Evolutionary conservation across 306 rosid genomes (phyloP), one percentile per base, ranked within the genome.

Genomic region (Lagenaria siceraria): DNA sequence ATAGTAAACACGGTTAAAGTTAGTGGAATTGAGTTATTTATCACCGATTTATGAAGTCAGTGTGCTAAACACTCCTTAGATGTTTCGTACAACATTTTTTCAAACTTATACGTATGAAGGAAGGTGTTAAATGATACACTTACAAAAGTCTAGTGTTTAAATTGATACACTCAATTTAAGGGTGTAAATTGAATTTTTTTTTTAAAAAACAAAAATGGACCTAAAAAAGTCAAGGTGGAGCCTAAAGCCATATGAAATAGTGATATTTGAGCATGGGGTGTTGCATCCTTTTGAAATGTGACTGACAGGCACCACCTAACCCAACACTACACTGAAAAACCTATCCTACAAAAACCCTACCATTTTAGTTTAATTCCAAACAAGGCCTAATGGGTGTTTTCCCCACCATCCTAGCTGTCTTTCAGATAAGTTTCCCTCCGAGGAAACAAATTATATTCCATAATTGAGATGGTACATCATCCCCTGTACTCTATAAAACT

Each of bases 201-300:
- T 9, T 9, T 2, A 5, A 15, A 4, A 51, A 15, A 49, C 1
- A 46, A 70, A 48, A 10, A 11, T 17, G 42, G 49, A 22, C 59
- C 29, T 40, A 71, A 79, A 84, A 51, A 77, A 69, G 80, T 71
- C 70, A 78, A 80, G 81, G 53, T 19, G 90, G 90, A 73, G 90
- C 90, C 62, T 81, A 2, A 86, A 83, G 52, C 18, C 85, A 69
- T 76, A 74, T 78, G 77, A 78, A 53, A 36, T 83, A 79, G 85
- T 77, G 84, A 77, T 51, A 17, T 84, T 86, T 81, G 77, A 87
- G 96, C 88, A 92, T 92, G 96, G 96, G 89, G 75, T 88, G 88
- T 86, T 78, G 19, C 63, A 52, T 17, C 43, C 27, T 31, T 83
- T 80, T 81, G 53, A 64, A 17, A 75, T 85, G 81, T 78, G 83